Base-by-base conservation (phyloP, 495 filamentous ascomycete species). In the Extremus antarcticus region DNA sequence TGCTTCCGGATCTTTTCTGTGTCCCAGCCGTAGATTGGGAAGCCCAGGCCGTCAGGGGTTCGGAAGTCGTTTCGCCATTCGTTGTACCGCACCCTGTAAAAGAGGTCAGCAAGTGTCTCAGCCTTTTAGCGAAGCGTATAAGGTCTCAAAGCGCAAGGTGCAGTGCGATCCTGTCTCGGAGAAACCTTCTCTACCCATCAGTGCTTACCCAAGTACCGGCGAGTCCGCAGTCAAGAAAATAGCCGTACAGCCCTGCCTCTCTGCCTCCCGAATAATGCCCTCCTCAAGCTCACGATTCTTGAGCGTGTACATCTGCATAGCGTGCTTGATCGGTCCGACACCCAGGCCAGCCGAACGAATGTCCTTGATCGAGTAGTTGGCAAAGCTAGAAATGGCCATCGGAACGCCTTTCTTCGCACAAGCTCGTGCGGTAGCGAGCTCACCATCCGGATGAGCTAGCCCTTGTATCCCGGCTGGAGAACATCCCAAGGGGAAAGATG, bases 321-420 rank as follows among this genome's bases (percentile, higher is more conserved):
- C 72, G 51, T 77, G 75, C 3, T 74, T 66, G n/a, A 67, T 63
- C 51, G 73, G 73, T 0, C 68, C 72, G 0, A 60, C 46, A 47
- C 66, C 50, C 24, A 73, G 63, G 0, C 63, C 64, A 15, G 50
- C 54, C 1, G 23, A 21, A 2, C 69, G 66, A 0, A 84, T 76
- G 15, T 81, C 74, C 50, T 80, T 76, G 20, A 82, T 66, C 1
- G 72, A 59, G 29, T 67, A 68, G 9, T 72, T 82, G 1, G 79
- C 70, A 48, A 74, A 82, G 0, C 73, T 75, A 0, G 78, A 81
- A 21, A 83, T 58, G 0, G 70, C 74, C 78, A 83, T 82, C 23
- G 63, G 59, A 35, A 83, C 66, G 3, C 71, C 68, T 1, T 52
- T 62, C 19, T 71, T 67, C 8, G 66, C 69, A 22, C 68, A 70